These are phyloP conservation scores for Diaporthe amygdali DNA, from an alignment of 2,329 filamentous ascomycete genomes.

Conservation along the genomic window DNA sequence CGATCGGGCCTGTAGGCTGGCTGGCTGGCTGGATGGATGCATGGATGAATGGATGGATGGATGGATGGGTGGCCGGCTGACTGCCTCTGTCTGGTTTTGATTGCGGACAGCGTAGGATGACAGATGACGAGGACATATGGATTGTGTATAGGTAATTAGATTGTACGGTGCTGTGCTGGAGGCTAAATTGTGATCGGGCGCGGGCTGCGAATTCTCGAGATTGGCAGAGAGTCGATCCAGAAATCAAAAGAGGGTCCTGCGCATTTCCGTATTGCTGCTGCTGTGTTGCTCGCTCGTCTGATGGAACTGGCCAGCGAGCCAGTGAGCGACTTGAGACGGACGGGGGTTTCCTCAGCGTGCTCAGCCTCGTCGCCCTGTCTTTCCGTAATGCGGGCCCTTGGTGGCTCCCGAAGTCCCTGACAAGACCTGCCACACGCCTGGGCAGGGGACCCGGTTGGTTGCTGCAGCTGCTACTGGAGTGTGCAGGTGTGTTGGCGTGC, in stretches of 20 bases:
- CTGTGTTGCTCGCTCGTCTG: background rate
- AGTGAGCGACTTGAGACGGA: conserved; percentile 1
- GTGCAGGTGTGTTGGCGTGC: background rate
- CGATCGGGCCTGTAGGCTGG: background rate
- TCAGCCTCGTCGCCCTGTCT: conserved; percentile 9
- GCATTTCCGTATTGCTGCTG: background rate
- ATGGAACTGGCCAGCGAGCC: background rate
- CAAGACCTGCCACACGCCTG: conserved; percentile 1
- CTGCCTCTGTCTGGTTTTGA: background rate
- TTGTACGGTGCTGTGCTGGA: background rate
- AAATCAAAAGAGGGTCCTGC: conserved; percentile 6
- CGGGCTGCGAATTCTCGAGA: conserved; percentile 9
- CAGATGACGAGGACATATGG: background rate
- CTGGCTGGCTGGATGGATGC: background rate
- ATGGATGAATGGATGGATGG: background rate
- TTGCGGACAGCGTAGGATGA: background rate
- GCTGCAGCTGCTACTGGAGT: background rate
- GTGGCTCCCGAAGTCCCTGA: conserved; percentile 1
- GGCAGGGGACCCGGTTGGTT: background rate
- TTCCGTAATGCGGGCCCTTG: background rate
- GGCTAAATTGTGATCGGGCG: conserved; percentile 8
- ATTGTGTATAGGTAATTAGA: background rate
- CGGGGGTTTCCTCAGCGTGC: conserved; percentile 2
- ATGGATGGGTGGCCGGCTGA: background rate
- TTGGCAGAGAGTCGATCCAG: conserved; percentile 11